phyloP scores from a whole-genome alignment of 169 alveolate species.

The Plasmodium malariae region DNA sequence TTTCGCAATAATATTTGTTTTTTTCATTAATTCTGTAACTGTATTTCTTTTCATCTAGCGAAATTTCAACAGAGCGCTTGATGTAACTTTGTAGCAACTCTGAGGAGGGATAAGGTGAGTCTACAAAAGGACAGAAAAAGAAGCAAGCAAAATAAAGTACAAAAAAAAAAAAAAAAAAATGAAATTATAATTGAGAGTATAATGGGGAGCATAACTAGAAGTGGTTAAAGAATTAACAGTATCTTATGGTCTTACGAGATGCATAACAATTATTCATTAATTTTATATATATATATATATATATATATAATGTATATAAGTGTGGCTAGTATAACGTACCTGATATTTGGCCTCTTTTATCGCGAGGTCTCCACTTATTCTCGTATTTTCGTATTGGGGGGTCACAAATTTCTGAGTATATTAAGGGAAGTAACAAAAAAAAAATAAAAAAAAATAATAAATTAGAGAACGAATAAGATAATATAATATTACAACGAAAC shows the following conservation, averaged over 20 bases:
- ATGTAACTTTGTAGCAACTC: slow-evolving; percentile 59
- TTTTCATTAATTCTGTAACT: slow-evolving; percentile 11
- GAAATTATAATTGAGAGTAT: too few species aligned
- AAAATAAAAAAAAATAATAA: not conserved
- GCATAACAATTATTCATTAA: not conserved
- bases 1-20: slow-evolving; percentile 51
- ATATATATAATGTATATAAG: not conserved
- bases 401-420: slow-evolving; percentile 84
- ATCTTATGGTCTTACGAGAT: not conserved
- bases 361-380: slow-evolving; percentile 91
- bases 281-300: not conserved
- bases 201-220: too few species aligned
- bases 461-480: not conserved
- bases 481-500: too few species aligned
- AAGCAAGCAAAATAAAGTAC: not conserved
- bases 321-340: slow-evolving; percentile 3
- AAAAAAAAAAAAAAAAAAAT: too few species aligned
- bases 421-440: not conserved
- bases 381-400: slow-evolving; percentile 90
- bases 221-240: too few species aligned
- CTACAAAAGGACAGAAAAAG: not conserved
- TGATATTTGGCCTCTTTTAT: slow-evolving; percentile 88
- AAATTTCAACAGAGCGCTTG: slow-evolving; percentile 41
- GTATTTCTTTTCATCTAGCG: slow-evolving; percentile 39
- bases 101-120: slow-evolving; percentile 70